Evolutionary conservation across 78 protist genomes (phyloP), one percentile per base, ranked within the genome.

Genomic region (Cavenderia fasciculata): DNA sequence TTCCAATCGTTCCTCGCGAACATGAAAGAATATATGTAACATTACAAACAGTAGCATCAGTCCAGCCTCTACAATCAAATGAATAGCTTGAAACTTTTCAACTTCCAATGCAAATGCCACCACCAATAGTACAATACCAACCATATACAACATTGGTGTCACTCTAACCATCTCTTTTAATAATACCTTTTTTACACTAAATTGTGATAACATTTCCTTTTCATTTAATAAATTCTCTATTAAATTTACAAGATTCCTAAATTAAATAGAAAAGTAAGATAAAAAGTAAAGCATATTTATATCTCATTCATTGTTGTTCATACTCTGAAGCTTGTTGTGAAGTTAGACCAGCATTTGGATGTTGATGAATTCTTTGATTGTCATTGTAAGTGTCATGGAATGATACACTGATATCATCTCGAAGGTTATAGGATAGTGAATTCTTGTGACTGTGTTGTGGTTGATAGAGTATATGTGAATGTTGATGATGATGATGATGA

Each of bases 281-380:
- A n/a, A 57, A 4, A 14, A 49, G 12, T 49, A 14, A 49, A 49
- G 12, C 27, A 14, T 14, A 49, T 14, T 18, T 12, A 12, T 14
- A 49, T 49, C 54, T 14, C 54, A 14, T 40, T 12, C 14, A 5
- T 31, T 18, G 14, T 19, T 40, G 21, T 63, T 52, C 89, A 4
- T 82, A 82, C 89, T 65, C 77, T 33, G 74, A 52, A 23, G 77
- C 89, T 43, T 82, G 57, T n/a, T 27, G 25, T 38, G 78, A 47
- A 19, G 89, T 82, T 68, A 82, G 56, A 31, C 89, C 89, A 54
- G 41, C 56, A 38, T 82, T 77, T 14, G 77, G 71, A 82, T 82
- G 89, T 68, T 52, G 75, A 54, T 82, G 89, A 25, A 82, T 82
- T 40, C 52, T 66, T 82, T 82, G 89, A 43, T 61, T 82, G 40